phyloP scores from a whole-genome alignment of 495 filamentous ascomycete genomes.

The Tuber brumale region DNA sequence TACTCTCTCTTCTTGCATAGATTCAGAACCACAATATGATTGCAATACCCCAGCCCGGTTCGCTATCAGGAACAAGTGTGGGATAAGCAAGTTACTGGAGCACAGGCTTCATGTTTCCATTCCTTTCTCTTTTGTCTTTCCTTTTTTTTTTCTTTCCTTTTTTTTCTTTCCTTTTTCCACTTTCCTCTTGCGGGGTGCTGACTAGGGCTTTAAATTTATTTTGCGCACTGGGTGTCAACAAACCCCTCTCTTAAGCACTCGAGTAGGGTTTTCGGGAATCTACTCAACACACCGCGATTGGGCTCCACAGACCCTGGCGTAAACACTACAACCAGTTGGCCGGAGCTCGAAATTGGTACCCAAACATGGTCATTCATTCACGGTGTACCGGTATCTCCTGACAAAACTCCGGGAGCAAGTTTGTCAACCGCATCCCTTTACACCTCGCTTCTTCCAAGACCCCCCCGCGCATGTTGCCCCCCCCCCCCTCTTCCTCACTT shows the following conservation, averaged over 20 bases:
- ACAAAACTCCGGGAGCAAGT: neutral
- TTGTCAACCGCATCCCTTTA: neutral
- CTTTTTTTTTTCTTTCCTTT: neutral
- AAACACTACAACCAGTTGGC: neutral
- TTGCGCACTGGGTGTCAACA: neutral
- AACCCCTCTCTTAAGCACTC: neutral
- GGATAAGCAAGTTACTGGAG: neutral
- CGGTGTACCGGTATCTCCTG: neutral
- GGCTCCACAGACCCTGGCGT: neutral
- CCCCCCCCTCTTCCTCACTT: neutral
- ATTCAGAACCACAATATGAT: neutral
- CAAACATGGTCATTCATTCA: neutral
- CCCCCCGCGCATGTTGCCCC: neutral
- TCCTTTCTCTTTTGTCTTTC: neutral
- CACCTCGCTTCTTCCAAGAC: neutral
- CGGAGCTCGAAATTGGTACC: neutral
- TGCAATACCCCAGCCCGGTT: neutral
- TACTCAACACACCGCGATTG: neutral
- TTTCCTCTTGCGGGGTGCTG: neutral
- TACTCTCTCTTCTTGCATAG: neutral
- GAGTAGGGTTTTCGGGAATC: neutral
- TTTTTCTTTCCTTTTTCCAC: neutral
- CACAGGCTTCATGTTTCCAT: neutral
- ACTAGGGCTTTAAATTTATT: neutral
- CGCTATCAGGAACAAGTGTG: conserved; percentile 1